phyloP scores from a whole-genome alignment of 768 basidiomycete genomes.

The Kwoniella newhampshirensis region DNA sequence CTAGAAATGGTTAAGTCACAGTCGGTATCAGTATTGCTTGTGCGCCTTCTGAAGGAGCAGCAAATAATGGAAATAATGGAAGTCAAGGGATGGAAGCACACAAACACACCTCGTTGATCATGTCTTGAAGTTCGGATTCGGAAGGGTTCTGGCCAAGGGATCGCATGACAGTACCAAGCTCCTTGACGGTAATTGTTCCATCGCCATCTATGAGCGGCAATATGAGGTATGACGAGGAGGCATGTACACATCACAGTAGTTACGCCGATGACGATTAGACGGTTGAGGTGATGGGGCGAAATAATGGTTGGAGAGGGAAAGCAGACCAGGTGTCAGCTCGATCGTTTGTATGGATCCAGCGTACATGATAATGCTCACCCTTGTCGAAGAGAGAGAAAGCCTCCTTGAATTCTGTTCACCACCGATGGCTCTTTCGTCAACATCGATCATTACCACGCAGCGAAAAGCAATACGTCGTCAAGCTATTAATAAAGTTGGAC shows the following conservation, averaged over 20 bases:
- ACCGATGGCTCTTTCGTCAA: background rate
- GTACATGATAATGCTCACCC: conserved; percentile 58
- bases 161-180: conserved; percentile 91
- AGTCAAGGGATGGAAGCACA: background rate
- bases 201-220: conserved; percentile 66
- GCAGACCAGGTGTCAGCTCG: conserved; percentile 6
- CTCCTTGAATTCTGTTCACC: conserved; percentile 87
- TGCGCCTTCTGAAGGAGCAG: no score
- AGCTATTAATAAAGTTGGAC: conserved; percentile 38
- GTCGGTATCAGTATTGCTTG: background rate
- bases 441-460: background rate
- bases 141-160: conserved; percentile 90
- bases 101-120: conserved; percentile 75
- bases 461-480: background rate
- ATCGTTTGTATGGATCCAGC: background rate
- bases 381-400: conserved; percentile 98
- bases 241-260: background rate
- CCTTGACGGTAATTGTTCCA: conserved; percentile 85
- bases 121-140: conserved; percentile 85
- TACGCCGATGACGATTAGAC: background rate
- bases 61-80: background rate
- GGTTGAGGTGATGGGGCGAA: background rate
- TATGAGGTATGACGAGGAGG: background rate
- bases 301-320: background rate
- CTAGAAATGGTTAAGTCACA: conserved; percentile 21